Evolutionary conservation across 192 early-diverging fungal genomes (phyloP), one percentile per base, ranked within the genome.

Genomic region (Fimicolochytrium jonesii): DNA sequence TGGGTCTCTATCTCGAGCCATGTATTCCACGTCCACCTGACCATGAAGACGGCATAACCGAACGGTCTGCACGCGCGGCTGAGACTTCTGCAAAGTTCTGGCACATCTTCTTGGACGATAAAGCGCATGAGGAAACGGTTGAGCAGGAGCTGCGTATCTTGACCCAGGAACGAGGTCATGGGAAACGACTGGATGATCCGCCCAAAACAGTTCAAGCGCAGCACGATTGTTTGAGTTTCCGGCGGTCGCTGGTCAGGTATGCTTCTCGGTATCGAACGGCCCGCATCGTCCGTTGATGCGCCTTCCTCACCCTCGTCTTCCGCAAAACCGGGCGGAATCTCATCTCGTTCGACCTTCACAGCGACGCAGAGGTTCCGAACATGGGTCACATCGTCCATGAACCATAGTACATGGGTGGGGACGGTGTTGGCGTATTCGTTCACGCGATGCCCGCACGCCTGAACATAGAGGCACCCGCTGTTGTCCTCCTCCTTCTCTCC

Each of bases 121-220:
- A 69, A 68, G n/a, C 71, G 65, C 71, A 73, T 73, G 0, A 73
- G 41, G 55, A 73, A 73, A 11, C 60, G 25, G 53, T 73, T 68
- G 45, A 73, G 32, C 31, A 68, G 43, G 20, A 34, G 13, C 30
- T 69, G 32, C 11, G 61, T 56, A 6, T 7, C 11, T 10, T 20
- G 20, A 9, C 60, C 65, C 7, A 73, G 56, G 51, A 68, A 68
- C n/a, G 30, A 34, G 15, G 64, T 50, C 26, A 69, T 44, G 7
- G 71, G 71, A 35, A 44, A 69, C 22, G 61, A 39, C 43, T 64
- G 59, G 22, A 64, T n/a, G 44, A 73, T 64, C 13, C 71, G 50
- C 5, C 71, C 71, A 59, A 63, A 73, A 7, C 42, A 26, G 66
- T 68, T 73, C 10, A 73, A 15, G 1, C 48, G 59, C 6, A 73